Evolutionary conservation across 164 flowering plant species (phyloP).

Genomic region (grape (Vitis vinifera)): ASM3070453v1 NC_081817.1:942001-942500

Average conservation of each 20-base stretch:
- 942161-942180: constrained; percentile 91
- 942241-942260: too few species aligned
- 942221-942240: too few species aligned
- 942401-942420: constrained; percentile 87
- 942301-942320: too few species aligned
- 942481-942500: neutral
- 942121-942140: constrained; percentile 65
- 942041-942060: neutral
- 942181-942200: constrained; percentile 48
- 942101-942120: constrained; percentile 57
- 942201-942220: neutral
- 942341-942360: neutral
- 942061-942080: neutral
- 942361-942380: neutral
- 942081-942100: neutral
- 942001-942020: constrained; percentile 84
- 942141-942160: constrained; percentile 73
- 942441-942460: constrained; percentile 23
- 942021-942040: constrained; percentile 49
- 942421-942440: constrained; percentile 96
- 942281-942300: too few species aligned
- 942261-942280: too few species aligned
- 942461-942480: too few species aligned
- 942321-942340: neutral
- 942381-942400: constrained; percentile 81